phyloP scores from a whole-genome alignment of 106 monocot genomes.

The Narthecium ossifragum region DNA sequence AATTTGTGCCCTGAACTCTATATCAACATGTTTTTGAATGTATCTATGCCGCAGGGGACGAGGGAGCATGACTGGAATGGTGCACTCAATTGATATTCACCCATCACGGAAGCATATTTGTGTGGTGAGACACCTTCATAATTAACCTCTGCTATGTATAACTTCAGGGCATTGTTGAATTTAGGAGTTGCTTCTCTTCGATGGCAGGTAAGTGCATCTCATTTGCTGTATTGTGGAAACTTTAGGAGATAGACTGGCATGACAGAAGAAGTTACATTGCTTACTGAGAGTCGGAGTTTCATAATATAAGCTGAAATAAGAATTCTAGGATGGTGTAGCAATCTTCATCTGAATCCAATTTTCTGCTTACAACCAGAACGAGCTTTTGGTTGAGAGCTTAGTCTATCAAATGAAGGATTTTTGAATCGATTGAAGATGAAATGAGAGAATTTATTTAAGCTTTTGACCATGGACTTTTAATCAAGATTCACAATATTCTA shows the following conservation, averaged over 20 bases:
- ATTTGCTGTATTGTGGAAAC: too few species aligned
- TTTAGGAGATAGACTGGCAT: neutral
- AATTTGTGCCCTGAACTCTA: neutral
- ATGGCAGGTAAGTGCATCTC: neutral
- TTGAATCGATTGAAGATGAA: too few species aligned
- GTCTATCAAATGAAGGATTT: too few species aligned
- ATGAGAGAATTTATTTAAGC: neutral
- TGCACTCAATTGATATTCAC: slow-evolving; percentile 95
- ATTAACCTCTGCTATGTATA: neutral
- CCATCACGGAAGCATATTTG: slow-evolving; percentile 95
- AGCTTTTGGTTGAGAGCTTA: too few species aligned
- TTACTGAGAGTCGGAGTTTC: neutral
- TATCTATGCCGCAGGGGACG: slow-evolving; percentile 44
- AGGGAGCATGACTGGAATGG: slow-evolving; percentile 49
- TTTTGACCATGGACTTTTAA: neutral
- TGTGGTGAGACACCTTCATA: slow-evolving; percentile 47
- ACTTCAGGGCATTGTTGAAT: neutral
- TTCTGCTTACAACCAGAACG: too few species aligned
- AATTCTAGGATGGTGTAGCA: too few species aligned
- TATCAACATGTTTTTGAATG: neutral
- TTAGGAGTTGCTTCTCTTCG: neutral
- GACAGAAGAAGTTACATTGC: neutral
- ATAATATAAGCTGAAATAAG: too few species aligned
- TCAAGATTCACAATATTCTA: too few species aligned
- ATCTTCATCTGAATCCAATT: too few species aligned